phyloP scores from a whole-genome alignment of 352 stramenopile genomes.

The Phytophthora lateralis region DNA sequence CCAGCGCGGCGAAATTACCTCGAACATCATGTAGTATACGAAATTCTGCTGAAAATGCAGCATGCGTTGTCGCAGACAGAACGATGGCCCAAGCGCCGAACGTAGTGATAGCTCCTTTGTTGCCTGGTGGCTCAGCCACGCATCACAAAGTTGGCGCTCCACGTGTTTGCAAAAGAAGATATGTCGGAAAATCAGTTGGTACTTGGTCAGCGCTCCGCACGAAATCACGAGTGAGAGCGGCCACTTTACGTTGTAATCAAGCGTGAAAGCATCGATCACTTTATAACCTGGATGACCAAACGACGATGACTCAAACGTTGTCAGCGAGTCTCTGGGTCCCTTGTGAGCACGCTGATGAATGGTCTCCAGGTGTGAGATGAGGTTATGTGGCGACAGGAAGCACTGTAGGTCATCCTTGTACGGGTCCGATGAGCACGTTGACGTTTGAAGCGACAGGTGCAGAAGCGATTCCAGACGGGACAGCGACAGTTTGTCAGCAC shows the following conservation, averaged over 20 bases:
- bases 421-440: conserved; percentile 85
- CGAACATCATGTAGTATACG: conserved; percentile 98
- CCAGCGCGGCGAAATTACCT: conserved; percentile 95
- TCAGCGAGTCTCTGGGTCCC: conserved; percentile 66
- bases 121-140: conserved; percentile 96
- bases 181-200: conserved; percentile 99
- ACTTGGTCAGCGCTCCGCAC: conserved; percentile 93
- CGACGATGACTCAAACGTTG: conserved; percentile 68
- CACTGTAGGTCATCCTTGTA: conserved; percentile 93
- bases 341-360: conserved; percentile 90
- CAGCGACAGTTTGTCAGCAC: conserved; percentile 87
- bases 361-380: conserved; percentile 93
- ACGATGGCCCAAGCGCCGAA: conserved; percentile 90
- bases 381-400: conserved; percentile 82
- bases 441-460: conserved; percentile 93
- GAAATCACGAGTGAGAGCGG: conserved; percentile 98
- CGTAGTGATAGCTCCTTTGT: conserved; percentile 92
- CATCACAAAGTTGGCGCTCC: conserved; percentile 94
- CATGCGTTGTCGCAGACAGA: conserved; percentile 97
- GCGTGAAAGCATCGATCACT: conserved; percentile 96
- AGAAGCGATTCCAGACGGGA: conserved; percentile 94
- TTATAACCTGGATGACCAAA: conserved; percentile 83
- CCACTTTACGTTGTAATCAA: conserved; percentile 98
- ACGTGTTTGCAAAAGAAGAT: conserved; percentile 99
- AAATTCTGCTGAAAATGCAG: conserved; percentile 99